A percentile compares a stretch with the other conserved stretches of the same genome.
These are phyloP conservation scores for Dryas drummondii DNA, from an alignment of 306 rosid genomes.

Conservation along the genomic window DNA sequence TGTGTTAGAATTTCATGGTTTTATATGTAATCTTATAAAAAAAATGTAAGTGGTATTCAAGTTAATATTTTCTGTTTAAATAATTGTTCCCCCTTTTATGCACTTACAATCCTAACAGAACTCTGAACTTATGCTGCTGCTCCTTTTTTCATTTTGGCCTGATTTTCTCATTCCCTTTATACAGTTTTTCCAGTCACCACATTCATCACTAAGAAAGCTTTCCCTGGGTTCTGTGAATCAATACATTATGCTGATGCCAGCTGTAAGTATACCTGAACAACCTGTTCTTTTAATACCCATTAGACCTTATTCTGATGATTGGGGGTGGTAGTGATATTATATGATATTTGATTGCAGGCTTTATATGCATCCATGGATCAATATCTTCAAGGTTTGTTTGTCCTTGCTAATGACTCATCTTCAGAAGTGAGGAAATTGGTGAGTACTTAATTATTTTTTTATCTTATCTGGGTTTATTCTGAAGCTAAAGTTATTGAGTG, in stretches of 20 bases:
- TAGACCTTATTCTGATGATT: conserved; percentile 27
- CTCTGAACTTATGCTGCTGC: neutral
- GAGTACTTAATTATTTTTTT: conserved; percentile 33
- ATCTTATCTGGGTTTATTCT: conserved; percentile 8
- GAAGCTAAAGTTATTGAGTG: neutral
- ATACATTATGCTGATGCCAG: conserved; percentile 92
- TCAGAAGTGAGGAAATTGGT: conserved; percentile 96
- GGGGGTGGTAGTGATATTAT: conserved; percentile 19
- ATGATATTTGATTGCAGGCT: conserved; percentile 51
- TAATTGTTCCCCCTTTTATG: neutral
- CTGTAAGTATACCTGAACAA: conserved; percentile 55
- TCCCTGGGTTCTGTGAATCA: conserved; percentile 96
- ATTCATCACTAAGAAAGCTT: conserved; percentile 76
- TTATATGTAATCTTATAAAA: too few relatives aligned
- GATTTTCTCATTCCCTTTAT: conserved; percentile 19
- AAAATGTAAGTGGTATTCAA: neutral
- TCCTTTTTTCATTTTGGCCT: neutral
- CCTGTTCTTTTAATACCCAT: conserved; percentile 19
- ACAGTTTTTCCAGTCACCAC: conserved; percentile 95
- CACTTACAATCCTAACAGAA: neutral
- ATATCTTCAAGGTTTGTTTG: conserved; percentile 92
- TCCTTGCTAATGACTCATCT: conserved; percentile 73
- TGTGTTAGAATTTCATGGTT: conserved; percentile 2
- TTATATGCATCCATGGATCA: conserved; percentile 75
- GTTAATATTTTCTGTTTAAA: neutral